Percentiles rank a stretch among this genome's conserved stretches.
Evolutionary conservation across 805 yeast genomes (phyloP).

Genomic region (Candida golubevii): DNA sequence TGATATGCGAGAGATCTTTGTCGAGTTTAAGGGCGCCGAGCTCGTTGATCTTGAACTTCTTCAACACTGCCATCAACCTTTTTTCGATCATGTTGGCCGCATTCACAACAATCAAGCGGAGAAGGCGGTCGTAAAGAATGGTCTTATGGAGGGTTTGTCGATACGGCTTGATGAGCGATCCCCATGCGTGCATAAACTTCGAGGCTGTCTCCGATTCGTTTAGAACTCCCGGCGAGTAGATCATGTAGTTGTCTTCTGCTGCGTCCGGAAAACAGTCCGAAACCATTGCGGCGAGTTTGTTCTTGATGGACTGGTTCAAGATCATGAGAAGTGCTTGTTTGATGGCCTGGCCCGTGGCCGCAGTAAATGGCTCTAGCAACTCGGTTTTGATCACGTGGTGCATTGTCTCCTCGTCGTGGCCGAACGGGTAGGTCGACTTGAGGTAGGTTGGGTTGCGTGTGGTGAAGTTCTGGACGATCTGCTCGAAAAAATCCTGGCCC

Average conservation of each 20-base stretch:
- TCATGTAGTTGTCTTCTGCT: conserved; percentile 27
- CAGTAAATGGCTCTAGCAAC: conserved; percentile 26
- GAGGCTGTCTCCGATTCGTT: conserved; percentile 34
- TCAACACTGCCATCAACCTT: conserved; percentile 61
- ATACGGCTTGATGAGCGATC: conserved; percentile 59
- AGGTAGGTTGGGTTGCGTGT: conserved; percentile 21
- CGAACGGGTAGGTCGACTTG: conserved; percentile 30
- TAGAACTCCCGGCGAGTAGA: conserved; percentile 25
- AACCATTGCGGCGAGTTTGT: conserved; percentile 38
- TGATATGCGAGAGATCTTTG: conserved; percentile 69
- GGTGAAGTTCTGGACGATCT: conserved; percentile 44
- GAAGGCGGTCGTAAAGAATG: conserved; percentile 47
- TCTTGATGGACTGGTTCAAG: conserved; percentile 46
- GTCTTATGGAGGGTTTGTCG: conserved; percentile 48
- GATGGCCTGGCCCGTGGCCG: conserved; percentile 28
- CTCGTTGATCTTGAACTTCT: conserved; percentile 61
- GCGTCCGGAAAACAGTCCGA: conserved; percentile 41
- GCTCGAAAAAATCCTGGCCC: conserved; percentile 54
- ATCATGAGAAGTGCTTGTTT: conserved; percentile 41
- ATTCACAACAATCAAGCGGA: conserved; percentile 46
- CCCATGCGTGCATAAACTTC: conserved; percentile 64
- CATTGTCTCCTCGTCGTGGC: conserved; percentile 32
- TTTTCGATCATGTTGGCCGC: conserved; percentile 24
- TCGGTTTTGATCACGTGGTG: conserved; percentile 27
- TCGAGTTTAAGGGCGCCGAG: conserved; percentile 82